Conservation (phyloP, 495 filamentous ascomycete species). For the Aspergillus ostianus region DNA sequence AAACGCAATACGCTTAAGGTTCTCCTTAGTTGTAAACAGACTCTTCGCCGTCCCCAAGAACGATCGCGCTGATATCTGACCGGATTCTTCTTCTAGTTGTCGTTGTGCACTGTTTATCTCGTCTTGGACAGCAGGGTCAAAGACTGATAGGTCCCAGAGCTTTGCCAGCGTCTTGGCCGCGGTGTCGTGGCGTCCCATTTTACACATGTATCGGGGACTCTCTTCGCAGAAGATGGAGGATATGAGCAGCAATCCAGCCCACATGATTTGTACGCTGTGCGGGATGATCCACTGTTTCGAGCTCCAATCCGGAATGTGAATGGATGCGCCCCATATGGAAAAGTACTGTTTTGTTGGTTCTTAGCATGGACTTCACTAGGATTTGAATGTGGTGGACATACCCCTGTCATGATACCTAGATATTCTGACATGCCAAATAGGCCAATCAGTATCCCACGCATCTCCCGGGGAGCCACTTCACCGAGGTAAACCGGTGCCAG, state of each 20-base stretch:
- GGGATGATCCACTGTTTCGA: constrained; percentile 53
- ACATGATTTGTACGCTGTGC: constrained; percentile 58
- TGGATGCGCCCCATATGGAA: constrained; percentile 49
- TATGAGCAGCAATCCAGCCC: constrained; percentile 53
- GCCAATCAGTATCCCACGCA: constrained; percentile 56
- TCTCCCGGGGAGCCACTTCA: constrained; percentile 53
- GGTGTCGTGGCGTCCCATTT: constrained; percentile 35
- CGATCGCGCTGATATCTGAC: constrained; percentile 41
- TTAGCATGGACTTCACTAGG: not conserved
- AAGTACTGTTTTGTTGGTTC: constrained; percentile 18
- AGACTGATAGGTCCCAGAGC: constrained; percentile 47
- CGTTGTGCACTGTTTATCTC: constrained; percentile 51
- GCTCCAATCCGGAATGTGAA: constrained; percentile 47
- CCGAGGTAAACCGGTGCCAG: constrained; percentile 59
- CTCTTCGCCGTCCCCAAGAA: constrained; percentile 48
- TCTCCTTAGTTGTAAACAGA: constrained; percentile 47
- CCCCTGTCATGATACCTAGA: constrained; percentile 56
- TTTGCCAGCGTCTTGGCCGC: constrained; percentile 42
- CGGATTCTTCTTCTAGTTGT: constrained; percentile 48
- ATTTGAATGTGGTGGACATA: not conserved
- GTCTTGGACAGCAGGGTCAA: constrained; percentile 47
- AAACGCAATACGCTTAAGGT: constrained; percentile 53
- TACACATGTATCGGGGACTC: constrained; percentile 58
- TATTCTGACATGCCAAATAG: constrained; percentile 62
- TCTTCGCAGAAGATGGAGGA: constrained; percentile 52